Percentiles rank a stretch among this genome's conserved stretches.
Evolutionary conservation across 1,284 basidiomycete species (phyloP).

Genomic region (Boletus semigastroideus): DNA sequence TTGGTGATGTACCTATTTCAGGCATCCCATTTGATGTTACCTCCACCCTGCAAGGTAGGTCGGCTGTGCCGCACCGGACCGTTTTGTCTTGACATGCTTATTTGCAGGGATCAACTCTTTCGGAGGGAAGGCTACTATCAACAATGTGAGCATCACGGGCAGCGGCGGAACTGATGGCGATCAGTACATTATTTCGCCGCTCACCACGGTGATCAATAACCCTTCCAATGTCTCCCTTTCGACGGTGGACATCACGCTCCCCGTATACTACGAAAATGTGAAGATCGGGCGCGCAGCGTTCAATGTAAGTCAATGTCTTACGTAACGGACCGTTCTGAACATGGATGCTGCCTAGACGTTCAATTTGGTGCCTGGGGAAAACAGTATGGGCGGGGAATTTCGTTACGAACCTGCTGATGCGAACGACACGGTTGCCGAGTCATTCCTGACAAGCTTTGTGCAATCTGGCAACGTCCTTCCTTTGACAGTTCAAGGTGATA

Average conservation of each 20-base stretch:
- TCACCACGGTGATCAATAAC: constrained; percentile 57
- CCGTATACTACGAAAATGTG: constrained; percentile 57
- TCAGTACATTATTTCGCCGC: constrained; percentile 53
- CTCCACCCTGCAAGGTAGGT: constrained; percentile 52
- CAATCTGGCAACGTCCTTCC: constrained; percentile 47
- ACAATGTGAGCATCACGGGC: constrained; percentile 56
- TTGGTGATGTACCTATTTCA: constrained; percentile 67
- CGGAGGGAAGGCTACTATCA: constrained; percentile 47
- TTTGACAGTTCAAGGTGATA: constrained; percentile 60
- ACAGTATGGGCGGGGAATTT: constrained; percentile 58
- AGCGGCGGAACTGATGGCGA: constrained; percentile 58
- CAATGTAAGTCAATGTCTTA: constrained; percentile 41
- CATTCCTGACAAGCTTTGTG: constrained; percentile 56
- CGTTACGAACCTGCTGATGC: constrained; percentile 64
- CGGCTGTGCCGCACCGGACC: not conserved
- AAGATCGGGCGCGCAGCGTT: constrained; percentile 60
- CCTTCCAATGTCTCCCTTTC: constrained; percentile 69
- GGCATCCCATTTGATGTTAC: constrained; percentile 64
- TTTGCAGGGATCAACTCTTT: constrained; percentile 54
- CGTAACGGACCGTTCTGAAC: not conserved
- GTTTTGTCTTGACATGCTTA: not conserved
- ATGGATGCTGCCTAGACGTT: constrained; percentile 42
- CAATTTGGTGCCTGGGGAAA: constrained; percentile 59
- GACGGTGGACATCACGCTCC: constrained; percentile 59
- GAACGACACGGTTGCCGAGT: constrained; percentile 62